Base-by-base conservation (phyloP, 306 rosid genomes). In the Parietaria judaica region DNA sequence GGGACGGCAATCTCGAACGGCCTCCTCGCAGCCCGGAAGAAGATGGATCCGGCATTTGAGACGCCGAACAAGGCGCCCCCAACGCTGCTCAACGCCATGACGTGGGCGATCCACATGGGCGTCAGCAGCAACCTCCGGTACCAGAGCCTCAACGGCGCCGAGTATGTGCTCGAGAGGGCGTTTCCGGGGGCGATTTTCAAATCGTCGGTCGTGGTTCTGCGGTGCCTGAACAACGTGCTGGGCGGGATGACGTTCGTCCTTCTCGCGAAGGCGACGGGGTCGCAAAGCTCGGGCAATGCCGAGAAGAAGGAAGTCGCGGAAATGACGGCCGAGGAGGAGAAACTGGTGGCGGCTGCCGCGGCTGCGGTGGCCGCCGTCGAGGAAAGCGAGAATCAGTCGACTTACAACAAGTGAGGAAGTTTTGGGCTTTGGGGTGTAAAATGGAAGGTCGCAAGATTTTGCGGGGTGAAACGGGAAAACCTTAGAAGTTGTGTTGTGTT, bases 31-130 rank as follows among this genome's bases (percentile, higher is more conserved):
- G n/a, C 83, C 76, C 86, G 91, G 69, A 86, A 89, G 79, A 86
- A 83, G 61, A 89, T 94, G 95, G 99, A 94, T 57, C 94, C 94
- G 1, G 71, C 13, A 6, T 94, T 89, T 50, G 95, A 86, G 72
- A 82, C 97, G 2, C 95, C 95, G 1, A 94, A 89, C 57, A 94
- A 89, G 73, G 38, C 97, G 4, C 97, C 97, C 4, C 94, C 97
- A 0, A 86, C 95, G 2, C 3, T 94, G 17, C 72, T 88, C 71
- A 94, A 94, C 68, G 81, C 95, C 39, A 12, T 81, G 36, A 94
- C 99, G 3, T 89, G 99, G 99, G 95, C 97, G 0, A 71, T 61
- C 31, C 99, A 94, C 73, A 88, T 88, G 99, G 97, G 99, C 3
- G 0, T 89, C 8, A 86, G 89, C 67, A 89, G 97, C 63, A 94